These are phyloP conservation scores for Plasmopara muralis DNA, from an alignment of 352 stramenopile species.

Conservation along the genomic window DNA sequence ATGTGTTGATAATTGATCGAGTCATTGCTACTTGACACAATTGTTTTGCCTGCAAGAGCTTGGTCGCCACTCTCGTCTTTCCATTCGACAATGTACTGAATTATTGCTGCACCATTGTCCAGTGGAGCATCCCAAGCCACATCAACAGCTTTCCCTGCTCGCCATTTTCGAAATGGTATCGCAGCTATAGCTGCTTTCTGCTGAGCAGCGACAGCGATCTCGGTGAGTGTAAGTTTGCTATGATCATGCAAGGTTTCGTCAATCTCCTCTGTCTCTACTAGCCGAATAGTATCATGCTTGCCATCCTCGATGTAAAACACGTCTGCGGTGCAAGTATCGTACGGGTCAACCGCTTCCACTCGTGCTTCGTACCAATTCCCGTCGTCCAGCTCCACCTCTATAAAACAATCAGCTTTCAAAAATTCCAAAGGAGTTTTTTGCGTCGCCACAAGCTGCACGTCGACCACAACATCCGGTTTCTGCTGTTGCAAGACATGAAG, in stretches of 20 bases:
- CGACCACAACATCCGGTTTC: slow-evolving; percentile 46
- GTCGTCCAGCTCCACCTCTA: slow-evolving; percentile 72
- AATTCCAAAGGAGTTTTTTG: slow-evolving; percentile 67
- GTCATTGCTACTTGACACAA: slow-evolving; percentile 9
- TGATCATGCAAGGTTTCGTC: slow-evolving; percentile 11
- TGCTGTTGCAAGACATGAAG: slow-evolving; percentile 63
- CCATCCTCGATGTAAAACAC: slow-evolving; percentile 57
- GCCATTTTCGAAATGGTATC: slow-evolving; percentile 61
- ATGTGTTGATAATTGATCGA: slow-evolving; percentile 13
- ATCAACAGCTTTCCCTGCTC: slow-evolving; percentile 61
- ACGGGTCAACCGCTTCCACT: slow-evolving; percentile 50
- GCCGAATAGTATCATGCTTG: slow-evolving; percentile 58
- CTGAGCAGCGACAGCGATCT: slow-evolving; percentile 42
- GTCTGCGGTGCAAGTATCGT: slow-evolving; percentile 51
- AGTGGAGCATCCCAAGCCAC: slow-evolving; percentile 58
- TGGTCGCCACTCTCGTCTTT: slow-evolving; percentile 38
- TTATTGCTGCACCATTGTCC: slow-evolving; percentile 56
- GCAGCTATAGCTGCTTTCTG: slow-evolving; percentile 28
- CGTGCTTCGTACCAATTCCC: slow-evolving; percentile 63
- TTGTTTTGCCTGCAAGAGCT: slow-evolving; percentile 15
- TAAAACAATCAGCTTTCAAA: slow-evolving; percentile 34
- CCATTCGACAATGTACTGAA: slow-evolving; percentile 68
- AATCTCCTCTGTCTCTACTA: slow-evolving; percentile 33
- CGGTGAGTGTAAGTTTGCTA: slow-evolving; percentile 26
- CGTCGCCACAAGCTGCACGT: slow-evolving; percentile 38